A percentile compares a stretch with the other conserved stretches of the same genome.
These are phyloP conservation scores for Tricholoma sp. DNA, from an alignment of 768 basidiomycete species.

Conservation along the genomic window DNA sequence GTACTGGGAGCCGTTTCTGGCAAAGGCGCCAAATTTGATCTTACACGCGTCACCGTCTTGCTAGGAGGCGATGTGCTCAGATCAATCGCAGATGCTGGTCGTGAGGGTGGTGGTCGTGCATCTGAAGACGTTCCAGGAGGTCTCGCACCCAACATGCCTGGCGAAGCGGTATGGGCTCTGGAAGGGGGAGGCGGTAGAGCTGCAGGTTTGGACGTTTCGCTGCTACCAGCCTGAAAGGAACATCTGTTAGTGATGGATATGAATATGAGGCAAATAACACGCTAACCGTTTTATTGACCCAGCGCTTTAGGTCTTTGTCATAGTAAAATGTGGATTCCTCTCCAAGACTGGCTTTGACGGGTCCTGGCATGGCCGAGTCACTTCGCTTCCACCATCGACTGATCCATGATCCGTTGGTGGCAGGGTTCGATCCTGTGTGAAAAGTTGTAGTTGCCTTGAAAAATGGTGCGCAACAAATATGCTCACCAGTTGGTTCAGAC, in stretches of 20 bases:
- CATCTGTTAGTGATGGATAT: slow-evolving; percentile 4
- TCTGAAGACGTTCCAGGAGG: slow-evolving; percentile 18
- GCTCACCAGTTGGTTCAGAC: slow-evolving; percentile 23
- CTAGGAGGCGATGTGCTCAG: slow-evolving; percentile 46
- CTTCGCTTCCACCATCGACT: slow-evolving; percentile 75
- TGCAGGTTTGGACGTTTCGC: slow-evolving; percentile 49
- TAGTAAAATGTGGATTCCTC: slow-evolving; percentile 89
- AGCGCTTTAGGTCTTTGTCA: slow-evolving; percentile 91
- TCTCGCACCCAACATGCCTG: slow-evolving; percentile 44
- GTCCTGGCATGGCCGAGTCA: slow-evolving; percentile 49
- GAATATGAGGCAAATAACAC: neutral
- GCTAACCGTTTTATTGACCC: slow-evolving; percentile 91
- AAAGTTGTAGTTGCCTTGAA: neutral
- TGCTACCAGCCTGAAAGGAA: slow-evolving; percentile 46
- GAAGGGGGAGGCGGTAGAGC: slow-evolving; percentile 73
- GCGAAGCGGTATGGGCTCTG: slow-evolving; percentile 83
- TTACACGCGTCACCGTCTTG: slow-evolving; percentile 50
- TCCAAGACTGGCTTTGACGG: slow-evolving; percentile 88
- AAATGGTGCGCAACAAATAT: neutral
- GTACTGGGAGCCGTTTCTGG: slow-evolving; percentile 44
- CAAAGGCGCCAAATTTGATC: slow-evolving; percentile 60
- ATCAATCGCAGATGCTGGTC: slow-evolving; percentile 65
- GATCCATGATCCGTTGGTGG: slow-evolving; percentile 64
- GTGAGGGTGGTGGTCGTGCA: slow-evolving; percentile 36
- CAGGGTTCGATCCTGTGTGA: slow-evolving; percentile 13